Base-by-base conservation (phyloP, 2,329 filamentous ascomycete species). In the Apiospora hydei region DNA sequence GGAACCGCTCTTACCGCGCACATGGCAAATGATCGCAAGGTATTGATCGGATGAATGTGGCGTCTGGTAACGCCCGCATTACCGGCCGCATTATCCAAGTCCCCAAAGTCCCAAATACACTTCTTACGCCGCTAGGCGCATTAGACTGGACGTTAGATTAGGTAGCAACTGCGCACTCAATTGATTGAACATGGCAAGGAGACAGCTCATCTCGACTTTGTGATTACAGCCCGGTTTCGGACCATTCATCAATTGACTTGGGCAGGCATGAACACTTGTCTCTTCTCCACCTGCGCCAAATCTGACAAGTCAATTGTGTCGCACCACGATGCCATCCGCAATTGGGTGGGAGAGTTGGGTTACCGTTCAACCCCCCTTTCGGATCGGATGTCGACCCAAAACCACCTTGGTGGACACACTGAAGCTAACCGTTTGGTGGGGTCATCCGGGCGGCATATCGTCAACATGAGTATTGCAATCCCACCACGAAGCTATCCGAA, bases 211-310 rank as follows among this genome's bases (percentile, higher is more conserved):
- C 10, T 13, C 38, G 30, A 61, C 21, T 13, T n/a, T 38, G 16
- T n/a, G 53, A 61, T n/a, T n/a, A 18, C 53, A 38, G 30, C 30
- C 18, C 38, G 6, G 16, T 21, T 47, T 47, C 16, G 44, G 44
- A 47, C 21, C 44, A 5, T 38, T 4, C 34, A 3, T 18, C 44
- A 46, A 8, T 49, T 14, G 34, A 24, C 18, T 64, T 41, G 53
- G 53, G 53, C 53, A 38, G 8, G 30, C 57, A 64, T 41, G 57
- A 24, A 64, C 57, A 64, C 30, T 34, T 64, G 57, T 41, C 57
- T n/a, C 21, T 64, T 64, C 57, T 64, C 57, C 57, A 38, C 53
- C 14, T 4, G 8, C 18, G 53, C 6, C 26, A 34, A 61, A 61
- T 11, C 30, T 11, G 53, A 61, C 53, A 61, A 61, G 53, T 61